phyloP scores from a whole-genome alignment of 2,329 filamentous ascomycete species.

The Curvularia eragrostidis region DNA sequence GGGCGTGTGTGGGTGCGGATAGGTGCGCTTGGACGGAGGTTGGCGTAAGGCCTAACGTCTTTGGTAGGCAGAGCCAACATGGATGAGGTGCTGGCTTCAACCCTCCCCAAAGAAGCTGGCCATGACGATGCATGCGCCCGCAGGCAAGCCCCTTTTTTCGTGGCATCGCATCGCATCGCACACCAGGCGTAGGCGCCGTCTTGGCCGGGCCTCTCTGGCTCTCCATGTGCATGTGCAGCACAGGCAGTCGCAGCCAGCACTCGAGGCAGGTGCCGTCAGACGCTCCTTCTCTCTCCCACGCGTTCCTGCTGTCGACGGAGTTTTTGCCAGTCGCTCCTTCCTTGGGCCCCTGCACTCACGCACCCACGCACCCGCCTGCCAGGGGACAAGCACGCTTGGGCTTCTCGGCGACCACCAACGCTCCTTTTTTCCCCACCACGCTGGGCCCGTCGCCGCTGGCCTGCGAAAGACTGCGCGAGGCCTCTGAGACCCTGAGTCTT shows the following conservation, averaged over 20 bases:
- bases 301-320: conserved; percentile 10
- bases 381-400: conserved; percentile 12
- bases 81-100: conserved; percentile 9
- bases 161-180: too few relatives aligned
- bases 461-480: conserved; percentile 2
- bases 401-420: conserved; percentile 9
- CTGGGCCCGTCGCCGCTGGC: conserved; percentile 1
- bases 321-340: conserved; percentile 14
- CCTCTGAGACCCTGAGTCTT: conserved; percentile 9
- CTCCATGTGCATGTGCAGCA: not conserved
- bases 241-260: not conserved
- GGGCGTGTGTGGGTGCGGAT: conserved; percentile 16
- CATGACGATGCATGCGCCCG: not conserved
- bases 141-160: not conserved
- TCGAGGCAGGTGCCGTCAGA: not conserved
- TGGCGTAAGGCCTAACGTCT: conserved; percentile 11
- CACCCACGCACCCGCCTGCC: conserved; percentile 1
- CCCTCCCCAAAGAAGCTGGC: conserved; percentile 7
- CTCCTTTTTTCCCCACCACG: conserved; percentile 20
- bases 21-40: conserved; percentile 12
- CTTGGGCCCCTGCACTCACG: conserved; percentile 12
- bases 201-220: not conserved
- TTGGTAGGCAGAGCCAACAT: conserved; percentile 5
- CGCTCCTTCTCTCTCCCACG: conserved; percentile 4
- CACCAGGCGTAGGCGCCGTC: too few relatives aligned